Percentiles rank a stretch among this genome's conserved stretches.
Conservation (phyloP, 164 flowering plant genomes). For the Houttuynia cordata region DNA sequence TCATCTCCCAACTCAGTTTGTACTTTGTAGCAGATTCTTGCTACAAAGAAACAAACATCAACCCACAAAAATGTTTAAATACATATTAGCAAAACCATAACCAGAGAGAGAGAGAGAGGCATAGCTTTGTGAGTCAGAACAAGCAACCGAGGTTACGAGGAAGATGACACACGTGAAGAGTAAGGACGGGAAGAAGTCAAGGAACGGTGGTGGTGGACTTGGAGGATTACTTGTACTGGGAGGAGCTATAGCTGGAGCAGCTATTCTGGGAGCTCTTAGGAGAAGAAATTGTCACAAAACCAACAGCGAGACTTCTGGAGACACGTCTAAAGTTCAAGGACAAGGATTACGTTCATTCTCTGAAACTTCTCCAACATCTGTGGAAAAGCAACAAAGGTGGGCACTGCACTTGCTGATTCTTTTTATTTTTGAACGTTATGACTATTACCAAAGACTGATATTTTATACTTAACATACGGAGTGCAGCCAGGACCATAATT, state of each 20-base stretch:
- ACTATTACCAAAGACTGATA: not conserved
- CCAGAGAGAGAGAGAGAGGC: too few relatives aligned
- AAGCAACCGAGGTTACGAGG: not conserved
- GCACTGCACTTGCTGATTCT: not conserved
- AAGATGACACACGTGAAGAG: not conserved
- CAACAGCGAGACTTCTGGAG: not conserved
- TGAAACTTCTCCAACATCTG: constrained; percentile 3
- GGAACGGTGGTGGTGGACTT: constrained; percentile 14
- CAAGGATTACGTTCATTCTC: constrained; percentile 12
- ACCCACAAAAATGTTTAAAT: not conserved
- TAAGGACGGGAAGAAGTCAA: not conserved
- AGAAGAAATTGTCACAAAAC: constrained; percentile 2
- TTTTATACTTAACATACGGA: not conserved
- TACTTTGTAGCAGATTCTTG: not conserved
- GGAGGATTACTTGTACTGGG: constrained; percentile 15
- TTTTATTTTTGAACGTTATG: not conserved
- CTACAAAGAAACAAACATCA: not conserved
- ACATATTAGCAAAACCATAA: not conserved
- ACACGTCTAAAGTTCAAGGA: not conserved
- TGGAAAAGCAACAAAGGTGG: not conserved
- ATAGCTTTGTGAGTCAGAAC: too few relatives aligned
- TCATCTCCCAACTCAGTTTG: not conserved
- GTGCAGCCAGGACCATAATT: not conserved
- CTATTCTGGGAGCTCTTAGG: constrained; percentile 10
- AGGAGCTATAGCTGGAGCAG: constrained; percentile 29